Percentiles rank a stretch among this genome's conserved stretches.
Evolutionary conservation across 164 flowering plant genomes (phyloP).

Genomic region (Umbilicus rupestris): DNA sequence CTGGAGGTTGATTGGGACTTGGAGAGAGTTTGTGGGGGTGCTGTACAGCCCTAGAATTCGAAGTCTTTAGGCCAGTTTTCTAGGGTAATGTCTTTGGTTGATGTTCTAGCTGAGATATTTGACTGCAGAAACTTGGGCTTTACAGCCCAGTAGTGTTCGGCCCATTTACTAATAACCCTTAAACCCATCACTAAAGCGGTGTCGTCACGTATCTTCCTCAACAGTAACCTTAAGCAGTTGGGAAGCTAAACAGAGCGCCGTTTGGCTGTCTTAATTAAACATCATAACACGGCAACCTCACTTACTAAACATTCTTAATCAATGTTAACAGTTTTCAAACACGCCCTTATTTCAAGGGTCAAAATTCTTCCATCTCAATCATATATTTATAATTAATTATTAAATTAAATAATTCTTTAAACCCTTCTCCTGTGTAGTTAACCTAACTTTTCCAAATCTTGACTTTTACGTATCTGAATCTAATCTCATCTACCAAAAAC

Average conservation of each 20-base stretch:
- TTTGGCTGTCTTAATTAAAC: background rate
- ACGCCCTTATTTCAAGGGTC: background rate
- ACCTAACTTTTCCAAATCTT: slow-evolving; percentile 2
- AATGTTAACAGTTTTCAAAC: background rate
- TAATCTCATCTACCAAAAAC: no score
- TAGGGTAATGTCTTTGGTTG: background rate
- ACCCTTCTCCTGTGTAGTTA: background rate
- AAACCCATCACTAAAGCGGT: background rate
- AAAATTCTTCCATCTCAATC: background rate
- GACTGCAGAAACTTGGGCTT: background rate
- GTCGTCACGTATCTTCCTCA: background rate
- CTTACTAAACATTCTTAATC: background rate
- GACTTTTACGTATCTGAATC: no score
- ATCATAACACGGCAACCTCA: background rate
- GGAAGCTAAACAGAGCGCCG: background rate
- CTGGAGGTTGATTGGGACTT: background rate
- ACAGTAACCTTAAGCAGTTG: slow-evolving; percentile 2
- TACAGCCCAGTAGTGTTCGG: background rate
- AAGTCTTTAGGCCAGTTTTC: background rate
- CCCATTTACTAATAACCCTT: no score
- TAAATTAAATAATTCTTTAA: background rate
- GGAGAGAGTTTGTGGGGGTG: background rate
- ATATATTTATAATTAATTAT: background rate
- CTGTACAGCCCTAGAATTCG: background rate
- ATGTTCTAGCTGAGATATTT: background rate